Evolutionary conservation across 1,284 basidiomycete genomes (phyloP), one percentile per base, ranked within the genome.

Genomic region (Rugosomyces carneus): DNA sequence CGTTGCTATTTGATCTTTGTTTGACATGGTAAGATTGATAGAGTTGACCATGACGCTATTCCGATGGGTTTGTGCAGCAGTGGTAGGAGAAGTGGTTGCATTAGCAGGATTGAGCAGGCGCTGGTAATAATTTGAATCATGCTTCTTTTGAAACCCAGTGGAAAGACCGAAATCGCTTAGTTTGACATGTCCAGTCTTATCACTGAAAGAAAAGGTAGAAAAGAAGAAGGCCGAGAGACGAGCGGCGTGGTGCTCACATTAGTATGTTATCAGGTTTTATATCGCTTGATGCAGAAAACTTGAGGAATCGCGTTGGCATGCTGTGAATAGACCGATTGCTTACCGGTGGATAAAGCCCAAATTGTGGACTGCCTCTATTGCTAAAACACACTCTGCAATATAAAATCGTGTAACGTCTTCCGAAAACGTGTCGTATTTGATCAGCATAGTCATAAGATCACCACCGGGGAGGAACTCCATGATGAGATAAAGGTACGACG

Each of bases 381-480:
- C 93, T 23, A 95, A 70, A 45, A 91, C 85, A 63, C 90, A 93
- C 71, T 99, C 89, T 23, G 95, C 95, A 65, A 98, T 94, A 69
- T 70, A 99, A 69, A 99, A 99, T 44, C 96, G 80, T 42, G 93
- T 95, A 10, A 99, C 95, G 60, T 99, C 96, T 66, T 99, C 95
- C 0, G 91, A 92, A 68, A 99, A 99, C 0, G 94, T 98, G 63
- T 99, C 96, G 68, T 99, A 98, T 69, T 99, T 98, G 77, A 99
- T 99, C 49, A 99, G 76, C 96, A 98, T 99, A 20, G 85, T 88
- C 96, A 99, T 99, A 51, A 99, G 73, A 65, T 99, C 96, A 31
- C 96, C 96, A 38, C 96, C 96, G 38, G 96, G 95, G 47, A 99
- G 73, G 69, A 97, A 99, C 66, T 99, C 96, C 95, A 99, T 99